Base-by-base conservation (phyloP, 2,329 filamentous ascomycete species). In the Dothideomycetes sp. region DNA sequence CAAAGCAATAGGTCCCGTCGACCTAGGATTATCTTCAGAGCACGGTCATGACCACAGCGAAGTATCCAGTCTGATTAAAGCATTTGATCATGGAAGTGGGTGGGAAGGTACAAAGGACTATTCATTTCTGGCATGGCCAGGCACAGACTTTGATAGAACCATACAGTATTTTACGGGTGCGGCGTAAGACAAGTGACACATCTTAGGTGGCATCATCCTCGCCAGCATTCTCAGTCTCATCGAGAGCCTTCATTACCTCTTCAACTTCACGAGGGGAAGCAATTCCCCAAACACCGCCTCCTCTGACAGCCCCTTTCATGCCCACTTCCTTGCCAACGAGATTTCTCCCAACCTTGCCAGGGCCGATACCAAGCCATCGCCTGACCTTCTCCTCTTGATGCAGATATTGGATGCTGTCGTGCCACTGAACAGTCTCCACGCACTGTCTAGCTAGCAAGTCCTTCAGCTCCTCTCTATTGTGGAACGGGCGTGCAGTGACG, bases 241-340 rank as follows among this genome's bases (percentile, higher is more conserved):
- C 66, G 33, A 71, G 48, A 15, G 64, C 67, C 42, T 51, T 56
- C 33, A 70, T 49, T 2, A 68, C 56, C 36, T 62, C 58, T 45
- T 70, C 67, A 43, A 68, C 61, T 40, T 70, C 65, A 40, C 70
- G 73, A 7, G 88, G 86, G 56, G 87, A 81, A 8, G 79, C 88
- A 39, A 95, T 84, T 3, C 82, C 87, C 87, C 88, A 94, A 0
- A 95, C 88, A 2, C 89, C 89, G 36, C 87, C 88, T 2, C 87
- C 87, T 57, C 89, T 93, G 36, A 89, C 75, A 12, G 74, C 66
- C 40, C 91, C 84, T 52, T 81, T 75, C 77, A 91, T 88, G 8
- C 87, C 88, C 3, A 95, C 88, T 62, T 95, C 89, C 62, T 95
- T 95, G 10, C 88, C 87, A 1, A 96, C 88, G 5, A 96, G 68